Percentiles rank a stretch among this genome's conserved stretches.
These are phyloP conservation scores for Nemania bipapillata DNA, from an alignment of 2,329 filamentous ascomycete genomes.

Conservation along the genomic window DNA sequence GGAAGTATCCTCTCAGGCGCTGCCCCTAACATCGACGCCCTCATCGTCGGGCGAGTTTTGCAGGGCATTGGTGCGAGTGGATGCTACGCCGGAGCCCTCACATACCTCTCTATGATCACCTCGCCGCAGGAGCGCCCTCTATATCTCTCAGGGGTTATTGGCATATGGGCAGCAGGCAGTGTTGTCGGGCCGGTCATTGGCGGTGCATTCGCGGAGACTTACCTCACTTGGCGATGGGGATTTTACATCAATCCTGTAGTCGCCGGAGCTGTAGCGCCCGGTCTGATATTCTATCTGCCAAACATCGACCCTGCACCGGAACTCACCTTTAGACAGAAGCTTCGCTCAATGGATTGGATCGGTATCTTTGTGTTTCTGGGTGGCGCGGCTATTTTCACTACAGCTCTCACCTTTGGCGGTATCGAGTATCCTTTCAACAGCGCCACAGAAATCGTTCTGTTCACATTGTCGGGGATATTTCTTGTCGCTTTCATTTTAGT, in stretches of 20 bases:
- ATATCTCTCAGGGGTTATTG: background rate
- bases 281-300: conserved; percentile 50
- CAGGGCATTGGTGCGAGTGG: conserved; percentile 59
- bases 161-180: conserved; percentile 53
- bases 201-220: conserved; percentile 58
- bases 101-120: background rate
- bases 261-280: conserved; percentile 53
- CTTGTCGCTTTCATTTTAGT: conserved; percentile 55
- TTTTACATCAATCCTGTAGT: conserved; percentile 69
- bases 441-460: conserved; percentile 58
- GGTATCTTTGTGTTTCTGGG: conserved; percentile 58
- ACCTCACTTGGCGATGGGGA: conserved; percentile 58
- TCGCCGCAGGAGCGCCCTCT: background rate
- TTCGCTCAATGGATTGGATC: conserved; percentile 54
- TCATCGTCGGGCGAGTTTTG: conserved; percentile 53
- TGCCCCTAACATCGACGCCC: conserved; percentile 46
- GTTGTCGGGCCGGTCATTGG: conserved; percentile 59
- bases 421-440: conserved; percentile 59
- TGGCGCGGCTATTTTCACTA: conserved; percentile 53
- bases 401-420: conserved; percentile 63
- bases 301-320: conserved; percentile 46
- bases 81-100: conserved; percentile 52
- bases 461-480: conserved; percentile 57
- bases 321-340: conserved; percentile 36
- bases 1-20: conserved; percentile 54